Base-by-base conservation (phyloP, 306 rosid species). In the Glycyrrhiza uralensis region DNA sequence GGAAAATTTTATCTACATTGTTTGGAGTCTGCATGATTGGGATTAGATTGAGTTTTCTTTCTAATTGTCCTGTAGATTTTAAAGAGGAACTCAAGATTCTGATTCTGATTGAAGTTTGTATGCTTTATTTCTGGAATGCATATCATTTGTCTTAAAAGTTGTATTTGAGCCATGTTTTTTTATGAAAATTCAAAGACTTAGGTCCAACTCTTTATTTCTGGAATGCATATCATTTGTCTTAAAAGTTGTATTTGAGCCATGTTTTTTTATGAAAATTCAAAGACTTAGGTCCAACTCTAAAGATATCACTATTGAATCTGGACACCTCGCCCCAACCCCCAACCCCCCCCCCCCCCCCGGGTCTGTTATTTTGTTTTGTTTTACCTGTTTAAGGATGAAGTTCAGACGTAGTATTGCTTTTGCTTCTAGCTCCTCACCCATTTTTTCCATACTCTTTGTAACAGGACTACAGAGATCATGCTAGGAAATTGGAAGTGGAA, bases 401-500 rank as follows among this genome's bases (percentile, higher is more conserved):
- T 39, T 54, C 23, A 47, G 22, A 59, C 58, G 68, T 44, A 57
- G 69, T 30, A 44, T 65, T 66, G 42, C 55, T 61, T 54, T 65
- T 66, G 42, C 55, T 61, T 54, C 51, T 36, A 9, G 69, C 42
- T 32, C 58, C 63, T 80, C 60, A 75, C 44, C 49, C 30, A 5
- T 33, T 69, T 45, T 38, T 32, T 30, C 20, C 22, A 22, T 41
- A 5, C 20, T 52, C 36, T 50, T 17, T 54, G 72, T 76, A 82
- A 69, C 91, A 94, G 96, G 81, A 82, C 50, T 69, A 59, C 33
- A 79, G 79, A 84, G 82, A 77, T 71, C 68, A 45, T 33, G 79
- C 68, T 23, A 82, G 82, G 84, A 88, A 83, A 71, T 80, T 91
- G 83, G 92, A 95, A 84, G 28, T 81, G 83, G 96, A 91, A 79